Percentiles rank a stretch among this genome's conserved stretches.
Conservation (phyloP, 2,329 filamentous ascomycete species). For the Tolypocladium ovalisporum region DNA sequence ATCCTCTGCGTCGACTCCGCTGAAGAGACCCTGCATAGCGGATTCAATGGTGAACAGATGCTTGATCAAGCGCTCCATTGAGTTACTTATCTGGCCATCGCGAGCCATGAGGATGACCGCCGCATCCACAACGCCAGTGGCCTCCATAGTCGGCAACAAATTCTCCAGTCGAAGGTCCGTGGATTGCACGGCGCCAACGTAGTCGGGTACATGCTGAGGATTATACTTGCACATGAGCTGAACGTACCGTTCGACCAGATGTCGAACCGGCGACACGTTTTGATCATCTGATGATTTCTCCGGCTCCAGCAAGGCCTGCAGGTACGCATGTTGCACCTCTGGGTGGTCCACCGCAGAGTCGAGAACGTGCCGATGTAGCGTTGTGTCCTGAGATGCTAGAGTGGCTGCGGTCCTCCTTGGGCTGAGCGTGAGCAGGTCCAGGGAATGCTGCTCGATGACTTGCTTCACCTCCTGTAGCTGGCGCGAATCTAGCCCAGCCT, state of each 20-base stretch:
- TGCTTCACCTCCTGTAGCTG: slow-evolving; percentile 61
- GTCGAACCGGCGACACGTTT: slow-evolving; percentile 32
- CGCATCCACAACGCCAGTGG: slow-evolving; percentile 82
- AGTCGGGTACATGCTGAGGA: slow-evolving; percentile 72
- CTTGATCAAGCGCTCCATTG: slow-evolving; percentile 73
- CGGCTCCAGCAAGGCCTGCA: slow-evolving; percentile 65
- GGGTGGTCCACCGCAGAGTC: slow-evolving; percentile 48
- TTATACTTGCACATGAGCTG: slow-evolving; percentile 85
- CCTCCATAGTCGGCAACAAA: slow-evolving; percentile 79
- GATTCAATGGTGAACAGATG: slow-evolving; percentile 74
- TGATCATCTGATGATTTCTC: slow-evolving; percentile 21
- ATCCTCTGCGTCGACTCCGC: slow-evolving; percentile 46
- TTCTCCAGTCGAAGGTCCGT: slow-evolving; percentile 70
- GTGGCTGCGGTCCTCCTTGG: slow-evolving; percentile 53
- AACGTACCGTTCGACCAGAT: slow-evolving; percentile 74
- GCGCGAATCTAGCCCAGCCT: slow-evolving; percentile 51
- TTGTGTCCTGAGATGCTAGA: slow-evolving; percentile 48
- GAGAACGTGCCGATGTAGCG: slow-evolving; percentile 57
- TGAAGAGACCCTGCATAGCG: slow-evolving; percentile 63
- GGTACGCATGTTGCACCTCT: slow-evolving; percentile 63
- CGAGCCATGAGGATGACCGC: slow-evolving; percentile 83
- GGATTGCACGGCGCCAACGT: slow-evolving; percentile 64
- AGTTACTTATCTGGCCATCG: slow-evolving; percentile 71
- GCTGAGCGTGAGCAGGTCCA: slow-evolving; percentile 56
- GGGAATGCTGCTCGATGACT: slow-evolving; percentile 55